Evolutionary conservation across 2,329 filamentous ascomycete genomes (phyloP), one percentile per base, ranked within the genome.

Genomic region (Fusarium clavum): DNA sequence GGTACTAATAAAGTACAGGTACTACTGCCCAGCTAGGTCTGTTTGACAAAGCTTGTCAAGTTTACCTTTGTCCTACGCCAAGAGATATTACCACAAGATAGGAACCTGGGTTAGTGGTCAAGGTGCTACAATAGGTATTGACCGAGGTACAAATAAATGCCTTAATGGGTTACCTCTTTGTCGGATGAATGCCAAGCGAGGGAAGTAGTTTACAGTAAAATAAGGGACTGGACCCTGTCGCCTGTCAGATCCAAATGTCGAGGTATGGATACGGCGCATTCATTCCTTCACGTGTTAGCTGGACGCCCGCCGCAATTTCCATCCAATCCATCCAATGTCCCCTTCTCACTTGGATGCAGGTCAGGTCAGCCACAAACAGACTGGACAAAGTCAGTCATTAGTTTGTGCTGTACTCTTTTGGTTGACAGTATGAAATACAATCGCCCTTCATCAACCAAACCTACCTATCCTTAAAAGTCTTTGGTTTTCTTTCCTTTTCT

Each of bases 281-380:
- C 67, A 70, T 70, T 71, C 67, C 67, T 64, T 64, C 63, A 70
- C 67, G 67, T 70, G 67, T 69, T 61, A 69, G 62, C 53, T 46
- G 41, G 38, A 55, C 57, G 34, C 45, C 58, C 57, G 67, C 46
- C 38, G 62, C 48, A 70, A 70, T 64, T 70, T 66, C 60, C 55
- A 66, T 70, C 43, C 67, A 53, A 61, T 63, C 60, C 55, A 66
- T 70, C 43, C 67, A 53, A 61, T 63, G 45, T 70, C 56, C 51
- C 34, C 46, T 59, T 43, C 61, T 29, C 47, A 45, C 48, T 38
- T 61, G 29, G 56, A 59, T 38, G 34, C 32, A 59, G 55, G 49
- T 14, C 60, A 51, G 44, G 45, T 51, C 57, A 43, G 40, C 57
- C 46, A 60, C 63, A 71, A 67, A 70, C 63, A 64, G 47, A 45